Conservation (phyloP, 257 asterid species). For the Salvia hispanica region DNA sequence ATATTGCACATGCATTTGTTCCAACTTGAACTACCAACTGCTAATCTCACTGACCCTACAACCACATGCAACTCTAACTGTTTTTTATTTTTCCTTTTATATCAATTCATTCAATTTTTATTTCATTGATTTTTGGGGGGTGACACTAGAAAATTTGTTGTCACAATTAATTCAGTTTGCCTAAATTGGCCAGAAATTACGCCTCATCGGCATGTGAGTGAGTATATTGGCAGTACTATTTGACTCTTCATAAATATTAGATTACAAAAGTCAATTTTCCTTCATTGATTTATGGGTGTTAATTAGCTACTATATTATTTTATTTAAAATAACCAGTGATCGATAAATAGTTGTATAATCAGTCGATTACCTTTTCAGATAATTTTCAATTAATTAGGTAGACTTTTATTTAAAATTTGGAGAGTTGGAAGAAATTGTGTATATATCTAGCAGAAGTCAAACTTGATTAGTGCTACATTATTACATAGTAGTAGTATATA, state of each 20-base stretch:
- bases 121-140: not conserved
- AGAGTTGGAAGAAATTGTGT: not conserved
- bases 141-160: conserved; percentile 9
- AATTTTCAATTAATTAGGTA: not conserved
- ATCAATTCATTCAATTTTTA: not conserved
- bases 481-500: too few species aligned
- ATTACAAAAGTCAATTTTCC: conserved; percentile 29
- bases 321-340: not conserved
- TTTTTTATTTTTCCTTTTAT: not conserved
- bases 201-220: not conserved
- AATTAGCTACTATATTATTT: too few species aligned
- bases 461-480: not conserved
- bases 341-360: conserved; percentile 6
- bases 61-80: conserved; percentile 57
- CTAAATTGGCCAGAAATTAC: conserved; percentile 37
- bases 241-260: conserved; percentile 31
- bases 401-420: not conserved
- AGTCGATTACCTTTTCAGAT: not conserved
- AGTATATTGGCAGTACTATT: conserved; percentile 21
- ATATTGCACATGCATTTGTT: too few species aligned
- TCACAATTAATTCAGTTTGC: not conserved
- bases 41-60: conserved; percentile 53
- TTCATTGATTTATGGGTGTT: too few species aligned
- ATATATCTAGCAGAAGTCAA: conserved; percentile 12
- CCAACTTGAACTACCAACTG: too few species aligned